Evolutionary conservation across 768 basidiomycete species (phyloP).

Genomic region (Melanogaster broomeanus): DNA sequence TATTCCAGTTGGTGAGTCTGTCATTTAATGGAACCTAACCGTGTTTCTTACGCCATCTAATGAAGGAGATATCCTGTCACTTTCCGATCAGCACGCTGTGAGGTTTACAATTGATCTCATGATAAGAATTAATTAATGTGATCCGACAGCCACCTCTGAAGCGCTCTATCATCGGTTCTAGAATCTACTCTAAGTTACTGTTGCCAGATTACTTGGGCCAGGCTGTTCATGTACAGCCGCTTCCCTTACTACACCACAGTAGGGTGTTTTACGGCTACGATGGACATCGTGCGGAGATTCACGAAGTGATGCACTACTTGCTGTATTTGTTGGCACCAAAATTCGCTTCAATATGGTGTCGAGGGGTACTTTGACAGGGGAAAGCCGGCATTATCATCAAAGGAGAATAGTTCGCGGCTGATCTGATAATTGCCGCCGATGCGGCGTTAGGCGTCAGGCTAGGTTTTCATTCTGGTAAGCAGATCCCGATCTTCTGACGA

Average conservation of each 20-base stretch:
- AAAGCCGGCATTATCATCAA: conserved; percentile 15
- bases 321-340: conserved; percentile 18
- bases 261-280: conserved; percentile 23
- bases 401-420: conserved; percentile 15
- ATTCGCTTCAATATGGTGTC: conserved; percentile 18
- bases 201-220: conserved; percentile 22
- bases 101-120: conserved; percentile 9
- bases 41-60: conserved; percentile 9
- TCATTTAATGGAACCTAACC: neutral
- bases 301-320: conserved; percentile 19
- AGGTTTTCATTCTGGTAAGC: conserved; percentile 19
- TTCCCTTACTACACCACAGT: conserved; percentile 10
- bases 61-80: conserved; percentile 13
- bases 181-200: conserved; percentile 23
- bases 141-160: conserved; percentile 8
- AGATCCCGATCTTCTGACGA: conserved; percentile 1
- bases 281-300: conserved; percentile 30
- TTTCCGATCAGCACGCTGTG: neutral
- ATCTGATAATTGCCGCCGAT: conserved; percentile 27
- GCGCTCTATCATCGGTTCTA: conserved; percentile 18
- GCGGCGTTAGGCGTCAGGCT: conserved; percentile 23
- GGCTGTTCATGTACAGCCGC: conserved; percentile 16
- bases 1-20: conserved; percentile 16
- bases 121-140: conserved; percentile 17
- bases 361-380: conserved; percentile 15